Conservation (phyloP, 805 yeast species). For the Hanseniaspora clermontiae region DNA sequence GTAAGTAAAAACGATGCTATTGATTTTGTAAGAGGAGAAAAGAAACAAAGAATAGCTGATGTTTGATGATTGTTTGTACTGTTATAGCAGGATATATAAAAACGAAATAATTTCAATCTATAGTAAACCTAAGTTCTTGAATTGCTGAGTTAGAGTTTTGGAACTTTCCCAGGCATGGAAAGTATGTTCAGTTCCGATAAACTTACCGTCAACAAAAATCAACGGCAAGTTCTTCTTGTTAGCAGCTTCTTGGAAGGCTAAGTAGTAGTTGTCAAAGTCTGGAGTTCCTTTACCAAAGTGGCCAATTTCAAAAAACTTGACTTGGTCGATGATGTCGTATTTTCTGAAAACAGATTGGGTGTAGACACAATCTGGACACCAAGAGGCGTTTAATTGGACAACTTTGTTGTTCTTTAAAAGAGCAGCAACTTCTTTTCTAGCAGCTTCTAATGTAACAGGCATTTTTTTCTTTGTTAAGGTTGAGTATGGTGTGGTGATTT, state of each 20-base stretch:
- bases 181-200: slow-evolving; percentile 27
- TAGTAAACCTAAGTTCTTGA: slow-evolving; percentile 23
- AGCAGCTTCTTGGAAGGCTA: slow-evolving; percentile 24
- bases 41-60: slow-evolving; percentile 20
- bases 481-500: too few species aligned
- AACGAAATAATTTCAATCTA: not conserved
- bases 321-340: slow-evolving; percentile 38
- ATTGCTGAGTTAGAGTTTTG: slow-evolving; percentile 21
- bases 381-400: slow-evolving; percentile 52
- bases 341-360: slow-evolving; percentile 44
- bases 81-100: not conserved
- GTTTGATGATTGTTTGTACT: slow-evolving; percentile 12
- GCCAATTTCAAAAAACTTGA: slow-evolving; percentile 41
- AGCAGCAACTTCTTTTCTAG: slow-evolving; percentile 11
- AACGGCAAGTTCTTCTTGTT: slow-evolving; percentile 26
- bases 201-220: slow-evolving; percentile 24
- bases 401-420: slow-evolving; percentile 28
- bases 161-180: slow-evolving; percentile 23
- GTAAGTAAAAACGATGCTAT: slow-evolving; percentile 64
- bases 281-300: slow-evolving; percentile 16
- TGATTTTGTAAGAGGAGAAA: slow-evolving; percentile 60
- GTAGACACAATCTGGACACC: slow-evolving; percentile 73
- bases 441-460: slow-evolving; percentile 9
- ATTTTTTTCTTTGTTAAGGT: not conserved
- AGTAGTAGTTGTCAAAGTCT: slow-evolving; percentile 26